phyloP scores from a whole-genome alignment of 164 flowering plant genomes.

The Stephania yunnanensis region DNA sequence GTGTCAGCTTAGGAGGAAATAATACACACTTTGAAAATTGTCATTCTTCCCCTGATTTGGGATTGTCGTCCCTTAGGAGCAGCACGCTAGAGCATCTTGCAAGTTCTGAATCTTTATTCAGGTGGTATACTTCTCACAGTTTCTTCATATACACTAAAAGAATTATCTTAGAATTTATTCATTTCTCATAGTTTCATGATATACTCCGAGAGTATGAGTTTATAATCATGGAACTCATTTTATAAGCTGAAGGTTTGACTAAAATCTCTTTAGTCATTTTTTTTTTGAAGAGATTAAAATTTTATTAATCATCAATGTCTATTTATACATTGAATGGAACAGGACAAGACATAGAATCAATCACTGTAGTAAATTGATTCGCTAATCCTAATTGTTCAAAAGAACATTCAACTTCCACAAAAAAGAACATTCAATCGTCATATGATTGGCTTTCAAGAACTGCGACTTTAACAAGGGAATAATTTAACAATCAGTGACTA shows the following conservation, averaged over 20 bases:
- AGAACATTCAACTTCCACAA: too few relatives aligned
- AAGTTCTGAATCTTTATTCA: conserved; percentile 66
- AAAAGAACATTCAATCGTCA: too few relatives aligned
- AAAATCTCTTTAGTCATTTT: neutral
- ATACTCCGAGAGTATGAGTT: neutral
- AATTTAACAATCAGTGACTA: too few relatives aligned
- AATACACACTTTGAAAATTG: conserved; percentile 38
- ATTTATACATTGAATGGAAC: too few relatives aligned
- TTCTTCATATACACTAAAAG: neutral
- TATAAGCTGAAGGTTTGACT: neutral
- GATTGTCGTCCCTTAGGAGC: conserved; percentile 23
- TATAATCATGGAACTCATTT: neutral
- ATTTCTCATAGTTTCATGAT: neutral
- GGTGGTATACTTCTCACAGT: conserved; percentile 36
- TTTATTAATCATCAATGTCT: too few relatives aligned
- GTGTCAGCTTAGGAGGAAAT: conserved; percentile 37
- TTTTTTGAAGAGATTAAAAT: too few relatives aligned
- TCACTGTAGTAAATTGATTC: too few relatives aligned
- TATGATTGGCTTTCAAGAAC: too few relatives aligned
- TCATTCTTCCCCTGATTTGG: conserved; percentile 44
- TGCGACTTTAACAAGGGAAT: too few relatives aligned
- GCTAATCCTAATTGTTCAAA: too few relatives aligned
- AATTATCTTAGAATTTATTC: neutral
- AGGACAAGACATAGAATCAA: too few relatives aligned
- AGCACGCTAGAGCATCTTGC: conserved; percentile 38